Percentiles rank a stretch among this genome's conserved stretches.
Evolutionary conservation across 2,329 filamentous ascomycete genomes (phyloP).

Genomic region (Gaeumannomyces sp.): DNA sequence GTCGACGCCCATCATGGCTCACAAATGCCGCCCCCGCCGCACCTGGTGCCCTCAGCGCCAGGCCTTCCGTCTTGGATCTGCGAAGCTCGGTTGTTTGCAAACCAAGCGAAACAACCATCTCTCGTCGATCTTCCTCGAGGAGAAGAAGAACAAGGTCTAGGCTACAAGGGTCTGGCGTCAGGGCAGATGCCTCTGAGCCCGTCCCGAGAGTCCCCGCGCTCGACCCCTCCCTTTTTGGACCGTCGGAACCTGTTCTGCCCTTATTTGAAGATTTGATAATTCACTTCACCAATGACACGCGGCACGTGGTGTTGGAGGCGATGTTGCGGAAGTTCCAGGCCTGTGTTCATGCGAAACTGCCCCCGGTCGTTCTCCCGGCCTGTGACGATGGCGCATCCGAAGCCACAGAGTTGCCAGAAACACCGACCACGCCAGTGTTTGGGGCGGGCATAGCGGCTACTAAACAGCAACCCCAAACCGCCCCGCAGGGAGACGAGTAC

Average conservation of each 20-base stretch:
- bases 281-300: conserved; percentile 40
- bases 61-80: conserved; percentile 13
- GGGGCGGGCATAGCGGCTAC: neutral
- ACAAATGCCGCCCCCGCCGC: neutral
- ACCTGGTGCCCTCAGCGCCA: neutral
- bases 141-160: conserved; percentile 22
- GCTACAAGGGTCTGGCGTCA: conserved; percentile 31
- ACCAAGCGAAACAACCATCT: conserved; percentile 24
- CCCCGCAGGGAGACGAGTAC: conserved; percentile 30
- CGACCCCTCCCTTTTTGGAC: no score
- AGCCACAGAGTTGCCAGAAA: conserved; percentile 5
- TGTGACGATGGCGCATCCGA: neutral
- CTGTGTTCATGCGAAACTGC: conserved; percentile 25
- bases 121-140: conserved; percentile 17
- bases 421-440: neutral
- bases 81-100: conserved; percentile 23
- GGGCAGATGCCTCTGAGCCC: conserved; percentile 28
- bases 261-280: conserved; percentile 52
- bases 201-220: neutral
- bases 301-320: conserved; percentile 37
- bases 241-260: conserved; percentile 36
- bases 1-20: conserved; percentile 9
- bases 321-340: conserved; percentile 41
- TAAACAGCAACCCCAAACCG: neutral
- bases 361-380: neutral